Conservation (phyloP, 2,329 filamentous ascomycete species). For the Celoporthe dispersa region DNA sequence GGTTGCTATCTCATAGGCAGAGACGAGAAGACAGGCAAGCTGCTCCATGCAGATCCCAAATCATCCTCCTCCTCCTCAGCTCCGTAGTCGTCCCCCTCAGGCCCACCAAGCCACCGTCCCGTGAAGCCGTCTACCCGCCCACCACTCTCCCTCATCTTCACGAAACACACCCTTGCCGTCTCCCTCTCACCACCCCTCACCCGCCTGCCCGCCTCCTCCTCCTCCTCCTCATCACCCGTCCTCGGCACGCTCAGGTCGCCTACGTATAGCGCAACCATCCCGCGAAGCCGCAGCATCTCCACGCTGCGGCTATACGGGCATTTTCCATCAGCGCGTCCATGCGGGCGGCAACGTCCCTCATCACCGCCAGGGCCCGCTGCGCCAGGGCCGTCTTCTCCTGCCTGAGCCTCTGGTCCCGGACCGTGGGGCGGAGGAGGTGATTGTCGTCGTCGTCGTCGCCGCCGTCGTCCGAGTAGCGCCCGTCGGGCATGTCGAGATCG, state of each 20-base stretch:
- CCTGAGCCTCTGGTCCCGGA: slow-evolving; percentile 31
- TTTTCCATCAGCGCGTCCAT: slow-evolving; percentile 74
- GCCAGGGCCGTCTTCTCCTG: slow-evolving; percentile 48
- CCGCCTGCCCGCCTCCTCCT: slow-evolving; percentile 40
- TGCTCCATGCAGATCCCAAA: slow-evolving; percentile 31
- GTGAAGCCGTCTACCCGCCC: slow-evolving; percentile 41
- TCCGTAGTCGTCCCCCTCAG: slow-evolving; percentile 36
- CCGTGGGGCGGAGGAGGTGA: slow-evolving; percentile 31
- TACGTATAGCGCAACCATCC: slow-evolving; percentile 75
- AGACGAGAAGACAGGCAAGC: slow-evolving; percentile 40
- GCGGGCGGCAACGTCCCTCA: slow-evolving; percentile 65
- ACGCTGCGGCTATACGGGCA: slow-evolving; percentile 71
- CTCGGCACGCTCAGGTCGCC: slow-evolving; percentile 65
- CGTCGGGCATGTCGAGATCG: slow-evolving; percentile 36
- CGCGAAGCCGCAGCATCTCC: slow-evolving; percentile 71
- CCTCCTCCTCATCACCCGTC: slow-evolving; percentile 35
- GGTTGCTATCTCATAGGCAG: slow-evolving; percentile 33
- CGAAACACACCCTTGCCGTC: slow-evolving; percentile 44
- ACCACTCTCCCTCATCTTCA: slow-evolving; percentile 41
- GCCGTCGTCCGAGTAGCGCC: slow-evolving; percentile 29
- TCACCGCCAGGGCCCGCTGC: slow-evolving; percentile 57
- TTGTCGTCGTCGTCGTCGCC: slow-evolving; percentile 32
- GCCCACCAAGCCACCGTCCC: slow-evolving; percentile 35
- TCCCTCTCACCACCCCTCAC: slow-evolving; percentile 42
- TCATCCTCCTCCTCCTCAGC: slow-evolving; percentile 35